Conservation (phyloP, 306 rosid species). For the Trifolium subterraneum region DNA sequence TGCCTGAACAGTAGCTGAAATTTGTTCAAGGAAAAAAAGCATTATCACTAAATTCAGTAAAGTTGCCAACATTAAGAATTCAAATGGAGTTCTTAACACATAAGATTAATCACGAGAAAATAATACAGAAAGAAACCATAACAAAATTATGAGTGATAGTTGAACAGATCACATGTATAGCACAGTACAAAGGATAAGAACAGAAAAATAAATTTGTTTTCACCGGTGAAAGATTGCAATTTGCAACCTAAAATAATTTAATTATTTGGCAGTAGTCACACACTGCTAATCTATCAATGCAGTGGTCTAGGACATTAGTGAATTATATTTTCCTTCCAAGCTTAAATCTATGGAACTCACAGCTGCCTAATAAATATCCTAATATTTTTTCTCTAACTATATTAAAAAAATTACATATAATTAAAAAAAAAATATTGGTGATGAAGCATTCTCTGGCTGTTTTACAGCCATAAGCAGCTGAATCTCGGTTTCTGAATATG, state of each 20-base stretch:
- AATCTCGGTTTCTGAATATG: not conserved
- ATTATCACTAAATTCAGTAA: constrained; percentile 16
- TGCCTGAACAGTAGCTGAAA: constrained; percentile 82
- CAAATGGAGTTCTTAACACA: not conserved
- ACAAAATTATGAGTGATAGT: constrained; percentile 15
- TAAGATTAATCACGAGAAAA: constrained; percentile 3
- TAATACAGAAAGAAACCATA: not conserved
- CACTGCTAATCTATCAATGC: too few species aligned
- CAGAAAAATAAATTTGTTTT: constrained; percentile 29
- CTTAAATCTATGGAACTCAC: too few species aligned
- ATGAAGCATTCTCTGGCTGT: constrained; percentile 7
- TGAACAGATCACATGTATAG: constrained; percentile 18
- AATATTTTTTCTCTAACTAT: not conserved
- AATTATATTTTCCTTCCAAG: too few species aligned
- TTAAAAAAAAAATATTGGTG: not conserved
- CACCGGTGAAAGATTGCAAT: not conserved
- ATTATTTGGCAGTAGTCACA: not conserved
- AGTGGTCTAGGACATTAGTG: too few species aligned
- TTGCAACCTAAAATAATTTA: constrained; percentile 8
- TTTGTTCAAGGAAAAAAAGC: constrained; percentile 30
- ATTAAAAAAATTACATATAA: not conserved
- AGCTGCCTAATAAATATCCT: too few species aligned
- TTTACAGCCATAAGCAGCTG: constrained; percentile 33
- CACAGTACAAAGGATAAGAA: constrained; percentile 26
- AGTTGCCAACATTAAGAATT: constrained; percentile 11